Evolutionary conservation across 768 basidiomycete genomes (phyloP).

Genomic region (Amanita inopinata): DNA sequence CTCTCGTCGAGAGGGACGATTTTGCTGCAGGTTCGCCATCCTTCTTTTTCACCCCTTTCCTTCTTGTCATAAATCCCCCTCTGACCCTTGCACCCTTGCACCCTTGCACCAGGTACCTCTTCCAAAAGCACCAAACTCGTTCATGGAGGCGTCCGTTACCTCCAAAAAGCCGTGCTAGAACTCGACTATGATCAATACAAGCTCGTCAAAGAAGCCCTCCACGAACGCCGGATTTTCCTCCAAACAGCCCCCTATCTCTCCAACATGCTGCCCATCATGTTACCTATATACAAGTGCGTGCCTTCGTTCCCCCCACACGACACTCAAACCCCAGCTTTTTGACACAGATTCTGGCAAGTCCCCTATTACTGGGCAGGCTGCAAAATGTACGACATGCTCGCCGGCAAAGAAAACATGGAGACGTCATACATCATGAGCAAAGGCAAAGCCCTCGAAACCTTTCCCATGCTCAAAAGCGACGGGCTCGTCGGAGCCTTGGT

Average conservation of each 20-base stretch:
- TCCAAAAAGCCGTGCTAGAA: conserved; percentile 94
- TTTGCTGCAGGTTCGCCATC: conserved; percentile 66
- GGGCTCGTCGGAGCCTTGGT: conserved; percentile 92
- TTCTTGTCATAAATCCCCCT: conserved; percentile 1
- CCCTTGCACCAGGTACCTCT: conserved; percentile 58
- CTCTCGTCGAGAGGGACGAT: conserved; percentile 87
- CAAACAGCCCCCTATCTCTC: conserved; percentile 93
- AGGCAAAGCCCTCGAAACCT: conserved; percentile 86
- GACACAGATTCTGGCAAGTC: conserved; percentile 80
- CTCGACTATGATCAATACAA: conserved; percentile 96
- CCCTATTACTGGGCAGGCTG: conserved; percentile 95
- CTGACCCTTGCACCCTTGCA: neutral
- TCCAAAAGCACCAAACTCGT: conserved; percentile 98
- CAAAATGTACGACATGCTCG: conserved; percentile 93
- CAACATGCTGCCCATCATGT: conserved; percentile 91
- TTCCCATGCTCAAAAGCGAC: conserved; percentile 92
- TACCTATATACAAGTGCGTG: conserved; percentile 86
- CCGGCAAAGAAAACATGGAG: conserved; percentile 96
- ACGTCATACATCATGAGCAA: conserved; percentile 91
- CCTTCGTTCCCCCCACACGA: neutral
- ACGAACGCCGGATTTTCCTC: conserved; percentile 88
- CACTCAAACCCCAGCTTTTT: conserved; percentile 4
- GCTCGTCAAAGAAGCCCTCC: conserved; percentile 89
- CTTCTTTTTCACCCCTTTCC: neutral
- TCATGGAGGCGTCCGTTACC: conserved; percentile 94